Evolutionary conservation across 2,329 filamentous ascomycete genomes (phyloP), one percentile per base, ranked within the genome.

Genomic region (Aspergillus ustus): DNA sequence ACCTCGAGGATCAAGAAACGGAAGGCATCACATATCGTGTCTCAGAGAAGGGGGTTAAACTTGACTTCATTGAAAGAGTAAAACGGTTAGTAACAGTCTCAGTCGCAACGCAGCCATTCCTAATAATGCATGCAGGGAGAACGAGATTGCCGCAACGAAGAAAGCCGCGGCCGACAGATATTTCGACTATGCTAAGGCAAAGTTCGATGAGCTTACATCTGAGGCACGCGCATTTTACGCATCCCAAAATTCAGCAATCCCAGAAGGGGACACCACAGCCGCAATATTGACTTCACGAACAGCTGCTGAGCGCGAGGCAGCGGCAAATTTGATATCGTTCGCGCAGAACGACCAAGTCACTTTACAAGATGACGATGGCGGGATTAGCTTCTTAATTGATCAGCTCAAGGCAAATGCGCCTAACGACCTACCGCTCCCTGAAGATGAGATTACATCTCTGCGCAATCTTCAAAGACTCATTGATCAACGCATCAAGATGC

Each of bases 31-130:
- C 87, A 22, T 89, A 89, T 73, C 85, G 85, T 62, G 77, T 93
- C 57, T 83, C 86, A 0, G 87, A 87, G 63, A 82, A 82, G 69
- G 87, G 88, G 40, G 82, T 93, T 67, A 84, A 90, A 69, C 81
- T 88, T 13, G 88, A 92, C 72, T 93, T 97, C 74, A 87, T 96
- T 62, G 80, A 83, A 71, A 84, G 83, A 65, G 80, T 87, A 66
- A 87, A 86, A 72, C 75, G 74, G 78, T 72, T 55, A 53, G 70
- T 66, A 44, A 9, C 19, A 46, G 25, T 20, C 7, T 15, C 28
- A 5, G 17, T 17, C 20, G 13, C 17, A 9, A 17, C 22, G 8
- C 37, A 31, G 8, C n/a, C 19, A 31, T 59, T 34, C 46, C 64
- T 67, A 58, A 69, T 55, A 11, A 29, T 57, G 11, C 52, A 56